Evolutionary conservation across 768 basidiomycete species (phyloP), one percentile per base, ranked within the genome.

Genomic region (Chalciporus chontae): DNA sequence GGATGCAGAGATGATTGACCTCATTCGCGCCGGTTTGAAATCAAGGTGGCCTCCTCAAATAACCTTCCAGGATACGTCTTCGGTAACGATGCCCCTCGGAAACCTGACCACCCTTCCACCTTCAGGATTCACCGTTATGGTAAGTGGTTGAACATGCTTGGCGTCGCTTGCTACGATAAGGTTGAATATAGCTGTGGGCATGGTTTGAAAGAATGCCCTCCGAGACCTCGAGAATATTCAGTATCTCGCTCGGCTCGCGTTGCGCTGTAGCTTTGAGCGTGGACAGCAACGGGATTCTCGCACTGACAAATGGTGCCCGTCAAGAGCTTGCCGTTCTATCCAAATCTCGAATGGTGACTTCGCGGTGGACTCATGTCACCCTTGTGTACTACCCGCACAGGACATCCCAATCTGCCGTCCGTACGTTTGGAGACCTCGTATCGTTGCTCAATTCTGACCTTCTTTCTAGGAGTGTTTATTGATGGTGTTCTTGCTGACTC

Each of bases 41-140:
- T 81, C 82, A 34, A 77, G 81, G 29, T 92, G 90, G 90, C 81
- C 86, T 0, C 79, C 83, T 48, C 90, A 92, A 61, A 78, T 93
- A 52, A 86, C 81, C 3, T 69, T 91, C 57, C 81, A 83, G 61
- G 75, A 76, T 2, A 63, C 70, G 5, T 78, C 85, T 3, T 69
- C 77, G 8, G 55, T 90, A 6, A 69, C 73, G 4, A 62, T 84
- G 27, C 66, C 68, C 1, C 77, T 81, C 40, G 69, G 73, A n/a
- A 69, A 66, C n/a, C 62, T 66, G 31, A 77, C 75, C 51, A 78
- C 79, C 0, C 64, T 90, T 39, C 83, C 86, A 0, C 57, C 71
- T 1, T 66, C 75, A 11, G 90, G 89, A 0, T 80, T 90, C 59
- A 86, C 87, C 2, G 84, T 85, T 64, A 81, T 89, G 82, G 88